Evolutionary conservation across 108 stramenopile species (phyloP), one percentile per base, ranked within the genome.

Genomic region (Schizochytrium sp.): DNA sequence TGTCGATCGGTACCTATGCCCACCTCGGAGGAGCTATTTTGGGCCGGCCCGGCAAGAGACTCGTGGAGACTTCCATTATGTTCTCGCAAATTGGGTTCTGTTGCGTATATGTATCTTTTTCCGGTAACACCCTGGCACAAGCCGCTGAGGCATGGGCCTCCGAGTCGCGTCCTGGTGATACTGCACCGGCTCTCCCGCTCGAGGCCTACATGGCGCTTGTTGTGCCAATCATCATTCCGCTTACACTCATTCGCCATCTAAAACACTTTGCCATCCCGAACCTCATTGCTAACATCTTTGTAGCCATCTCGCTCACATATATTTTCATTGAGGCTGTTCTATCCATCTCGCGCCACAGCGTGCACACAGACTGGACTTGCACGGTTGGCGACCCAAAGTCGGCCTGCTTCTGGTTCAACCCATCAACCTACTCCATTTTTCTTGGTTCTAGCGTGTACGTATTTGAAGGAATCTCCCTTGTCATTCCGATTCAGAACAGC

Each of bases 331-430:
- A 55, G 15, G 47, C 76, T 5, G 76, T 83, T 8, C 7, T 83
- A 5, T 10, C 76, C 50, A 55, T 55, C 53, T 15, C 50, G 50
- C 10, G 28, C 10, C 76, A 55, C 3, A 10, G 47, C 45, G 53
- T 55, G 45, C 17, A 83, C 10, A 55, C 53, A 10, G 5, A 83
- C 28, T 83, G 76, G 76, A 83, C 50, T 53, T 83, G 76, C 76
- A 40, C 49, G 10, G 1, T 53, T 40, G 28, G 55, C 28, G 76
- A 83, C 76, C 19, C 49, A 28, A 42, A 0, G 28, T 55, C 76
- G 10, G 76, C 76, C 53, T 83, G 76, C 76, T 83, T 83, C 53
- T 83, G 76, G 76, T 55, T 83, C 53, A 83, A 83, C 28, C 76
- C 50, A n/a, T 83, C 76, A 47, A 83, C 76, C 17, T 83, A 55